Evolutionary conservation across 1,139 yeast species (phyloP), one percentile per base, ranked within the genome.

Genomic region (Suhomyces kunorum): DNA sequence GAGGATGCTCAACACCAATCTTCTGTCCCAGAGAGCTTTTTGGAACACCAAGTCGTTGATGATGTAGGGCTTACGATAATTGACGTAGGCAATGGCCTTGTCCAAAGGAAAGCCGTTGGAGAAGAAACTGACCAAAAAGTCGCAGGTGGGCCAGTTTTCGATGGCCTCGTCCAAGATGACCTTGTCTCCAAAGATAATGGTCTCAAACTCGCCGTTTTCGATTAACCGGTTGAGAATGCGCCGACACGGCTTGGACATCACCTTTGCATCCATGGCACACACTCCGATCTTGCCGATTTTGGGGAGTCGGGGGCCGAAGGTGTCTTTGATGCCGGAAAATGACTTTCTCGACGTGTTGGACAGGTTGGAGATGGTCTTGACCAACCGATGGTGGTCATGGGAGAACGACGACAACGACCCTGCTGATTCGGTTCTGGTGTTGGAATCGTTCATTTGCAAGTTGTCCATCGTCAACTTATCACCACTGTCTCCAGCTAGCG

Each of bases 91-190:
- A 44, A 94, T 90, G 2, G 98, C 98, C 63, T 94, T 94, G 55
- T 92, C 96, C 31, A 94, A 70, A 0, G 99, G 98, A 65, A 94
- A 94, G 0, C 99, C 99, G 26, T 81, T 80, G n/a, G 96, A 86
- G 61, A 92, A 92, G 63, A 92, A 92, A 53, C 94, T 83, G 46
- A 92, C 87, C 48, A 94, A 73, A 56, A 88, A 92, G 59, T 94
- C 98, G 68, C 98, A 94, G 29, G 96, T 88, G 23, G 98, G 99
- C 98, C 99, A 92, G 59, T 89, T 88, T 64, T 92, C 98, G 46
- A 92, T 80, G 18, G 83, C 55, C 66, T 94, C 98, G 64, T 94
- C 98, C 41, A 94, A 69, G 36, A 94, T 92, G 15, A 90, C 98
- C 64, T 94, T 94, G 63, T 94, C 99, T 43, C 98, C 98, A 68